Evolutionary conservation across 2,329 filamentous ascomycete species (phyloP).

Genomic region (Neoscytalidium dimidiatum): DNA sequence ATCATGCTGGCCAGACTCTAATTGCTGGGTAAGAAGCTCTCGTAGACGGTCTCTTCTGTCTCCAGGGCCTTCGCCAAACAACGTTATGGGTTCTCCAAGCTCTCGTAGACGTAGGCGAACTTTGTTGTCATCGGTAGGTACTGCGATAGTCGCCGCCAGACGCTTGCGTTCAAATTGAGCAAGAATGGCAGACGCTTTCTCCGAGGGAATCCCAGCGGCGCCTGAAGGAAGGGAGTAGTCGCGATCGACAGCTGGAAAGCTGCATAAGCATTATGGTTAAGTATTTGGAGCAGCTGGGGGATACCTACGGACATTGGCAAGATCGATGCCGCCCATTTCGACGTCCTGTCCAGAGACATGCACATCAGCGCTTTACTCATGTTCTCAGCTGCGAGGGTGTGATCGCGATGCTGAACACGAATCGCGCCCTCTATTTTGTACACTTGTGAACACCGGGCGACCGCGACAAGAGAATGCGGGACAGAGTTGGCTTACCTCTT

Average conservation of each 20-base stretch:
- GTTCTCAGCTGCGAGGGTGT: neutral
- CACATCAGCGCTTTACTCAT: slow-evolving; percentile 17
- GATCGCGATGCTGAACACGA: slow-evolving; percentile 13
- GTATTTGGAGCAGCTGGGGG: neutral
- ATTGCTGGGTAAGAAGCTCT: slow-evolving; percentile 73
- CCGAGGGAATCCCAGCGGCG: slow-evolving; percentile 67
- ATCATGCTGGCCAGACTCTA: slow-evolving; percentile 58
- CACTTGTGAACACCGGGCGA: slow-evolving; percentile 30
- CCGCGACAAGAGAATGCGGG: slow-evolving; percentile 23
- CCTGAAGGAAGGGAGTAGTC: slow-evolving; percentile 78
- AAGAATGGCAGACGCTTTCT: slow-evolving; percentile 82
- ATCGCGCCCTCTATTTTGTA: slow-evolving; percentile 19
- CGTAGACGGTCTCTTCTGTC: slow-evolving; percentile 86
- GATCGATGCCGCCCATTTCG: slow-evolving; percentile 59
- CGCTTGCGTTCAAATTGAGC: slow-evolving; percentile 90
- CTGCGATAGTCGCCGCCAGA: slow-evolving; percentile 82
- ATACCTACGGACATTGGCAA: slow-evolving; percentile 64
- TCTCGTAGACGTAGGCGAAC: slow-evolving; percentile 81
- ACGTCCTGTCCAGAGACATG: slow-evolving; percentile 45
- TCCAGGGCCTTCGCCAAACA: slow-evolving; percentile 86
- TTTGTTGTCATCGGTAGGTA: slow-evolving; percentile 89
- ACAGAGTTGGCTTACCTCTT: slow-evolving; percentile 59
- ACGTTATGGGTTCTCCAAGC: slow-evolving; percentile 87
- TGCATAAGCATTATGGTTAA: neutral
- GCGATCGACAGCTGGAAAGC: slow-evolving; percentile 63